A percentile compares a stretch with the other conserved stretches of the same genome.
Conservation (phyloP, 2,329 filamentous ascomycete genomes). For the Neospermospora avenae region DNA sequence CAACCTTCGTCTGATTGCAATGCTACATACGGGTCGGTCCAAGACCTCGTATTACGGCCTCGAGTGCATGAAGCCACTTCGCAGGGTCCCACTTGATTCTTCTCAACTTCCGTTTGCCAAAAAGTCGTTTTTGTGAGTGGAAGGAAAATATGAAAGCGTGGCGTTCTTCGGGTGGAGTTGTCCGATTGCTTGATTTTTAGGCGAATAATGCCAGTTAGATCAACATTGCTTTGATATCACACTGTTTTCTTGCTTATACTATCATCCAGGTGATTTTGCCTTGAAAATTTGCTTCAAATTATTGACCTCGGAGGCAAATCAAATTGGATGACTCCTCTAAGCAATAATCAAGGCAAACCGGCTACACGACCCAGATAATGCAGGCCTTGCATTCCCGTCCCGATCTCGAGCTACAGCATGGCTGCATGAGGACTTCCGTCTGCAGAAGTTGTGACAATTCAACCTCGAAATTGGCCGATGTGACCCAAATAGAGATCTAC, state of each 20-base stretch:
- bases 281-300: background rate
- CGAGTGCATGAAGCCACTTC: slow-evolving; percentile 13
- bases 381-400: slow-evolving; percentile 13
- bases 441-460: slow-evolving; percentile 3
- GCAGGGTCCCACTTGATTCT: background rate
- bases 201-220: background rate
- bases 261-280: background rate
- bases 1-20: slow-evolving; percentile 14
- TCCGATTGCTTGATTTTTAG: background rate
- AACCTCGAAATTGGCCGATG: slow-evolving; percentile 1
- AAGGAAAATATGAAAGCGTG: slow-evolving; percentile 5
- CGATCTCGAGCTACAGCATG: slow-evolving; percentile 10
- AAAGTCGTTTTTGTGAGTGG: background rate
- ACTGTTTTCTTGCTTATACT: background rate
- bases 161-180: slow-evolving; percentile 1
- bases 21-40: slow-evolving; percentile 14
- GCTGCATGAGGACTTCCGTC: background rate
- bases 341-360: background rate
- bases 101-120: background rate
- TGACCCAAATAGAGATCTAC: background rate
- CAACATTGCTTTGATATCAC: background rate
- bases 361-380: slow-evolving; percentile 11
- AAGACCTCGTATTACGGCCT: slow-evolving; percentile 12
- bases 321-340: background rate
- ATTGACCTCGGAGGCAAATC: no score